Evolutionary conservation across 805 yeast species (phyloP), one percentile per base, ranked within the genome.

Genomic region (Barnettozyma wickerhamii): DNA sequence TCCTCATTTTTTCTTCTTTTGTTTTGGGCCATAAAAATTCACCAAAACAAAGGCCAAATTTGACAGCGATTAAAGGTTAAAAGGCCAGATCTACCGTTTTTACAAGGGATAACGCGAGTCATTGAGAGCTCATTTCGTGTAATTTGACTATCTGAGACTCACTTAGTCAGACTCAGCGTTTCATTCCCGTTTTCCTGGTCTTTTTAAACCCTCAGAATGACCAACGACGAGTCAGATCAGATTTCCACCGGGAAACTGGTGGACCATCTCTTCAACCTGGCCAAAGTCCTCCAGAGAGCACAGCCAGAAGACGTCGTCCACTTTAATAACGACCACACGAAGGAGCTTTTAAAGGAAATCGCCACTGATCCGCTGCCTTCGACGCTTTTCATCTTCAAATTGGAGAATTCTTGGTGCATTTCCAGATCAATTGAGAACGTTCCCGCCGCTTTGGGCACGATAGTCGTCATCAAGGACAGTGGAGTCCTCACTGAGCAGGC

Each of bases 401-500:
- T 45, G 10, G 37, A 33, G 2, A 41, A 44, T 6, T 38, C 41
- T 3, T 57, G 56, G 53, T 13, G 15, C 5, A 27, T 51, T 10
- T 26, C 50, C 4, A 23, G 45, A 10, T 29, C 50, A 12, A 20
- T 49, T 18, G 38, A 43, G 13, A 44, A 43, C 13, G 14, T 41
- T 6, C 14, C 31, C 10, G 35, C 37, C 10, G 48, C 49, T 9
- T 19, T 39, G 14, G 53, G 67, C 2, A 53, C 65, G 1, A 53
- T 68, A 13, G 64, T 72, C 10, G 41, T 75, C n/a, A 63, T 75
- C 35, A 76, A 75, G 47, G 67, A 62, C 15, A 64, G 59, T 26
- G 72, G 71, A 0, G 49, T 42, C 5, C 30, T 75, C 12, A 33
- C 43, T 10, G 31, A 31, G 0, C 37, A 44, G 0, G 32, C 30